Evolutionary conservation across 2,329 filamentous ascomycete species (phyloP), one percentile per base, ranked within the genome.

Genomic region (Monosporascus cannonballus): DNA sequence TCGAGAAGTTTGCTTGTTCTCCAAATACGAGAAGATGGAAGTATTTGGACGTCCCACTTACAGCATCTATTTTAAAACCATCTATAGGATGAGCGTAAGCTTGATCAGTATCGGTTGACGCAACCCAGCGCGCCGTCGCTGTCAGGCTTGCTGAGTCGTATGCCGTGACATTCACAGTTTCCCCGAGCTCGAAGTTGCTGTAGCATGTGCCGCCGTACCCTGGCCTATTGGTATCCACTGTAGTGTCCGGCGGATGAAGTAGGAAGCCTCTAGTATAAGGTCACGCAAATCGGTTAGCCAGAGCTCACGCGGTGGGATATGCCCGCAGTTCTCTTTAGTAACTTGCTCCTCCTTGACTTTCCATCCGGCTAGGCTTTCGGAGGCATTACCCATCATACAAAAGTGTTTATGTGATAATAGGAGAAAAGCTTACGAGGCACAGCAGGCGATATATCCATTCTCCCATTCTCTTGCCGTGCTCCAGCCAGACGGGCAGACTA

Each of bases 171-270:
- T 41, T 50, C 30, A 52, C 50, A 11, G 51, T 56, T 45, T 61
- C 54, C 11, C 51, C 49, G 11, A 17, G 42, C 24, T 46, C 15
- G 38, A 59, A 58, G 24, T 47, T 50, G 36, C 57, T 61, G 41
- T 58, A 60, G 27, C 59, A 61, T 4, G 52, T 59, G 15, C 59
- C 59, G 17, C 59, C 59, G n/a, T 59, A 61, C 6, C 53, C 59
- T 8, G 59, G 57, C 6, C 59, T 52, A 36, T 58, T 51, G 3
- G 37, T 27, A 30, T 61, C 59, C 37, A 54, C 42, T 25, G 53
- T 50, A 2, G 51, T 51, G 8, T 51, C 48, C 20, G 58, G 59
- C 17, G 47, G 47, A 39, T 54, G 51, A 25, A 61, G 50, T 9
- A 50, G 20, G 47, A 56, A 61, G 25, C 55, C 57, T 49, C 59